Evolutionary conservation across 177 flowering plant species (phyloP).

Genomic region (Vitis hybrid): DNA sequence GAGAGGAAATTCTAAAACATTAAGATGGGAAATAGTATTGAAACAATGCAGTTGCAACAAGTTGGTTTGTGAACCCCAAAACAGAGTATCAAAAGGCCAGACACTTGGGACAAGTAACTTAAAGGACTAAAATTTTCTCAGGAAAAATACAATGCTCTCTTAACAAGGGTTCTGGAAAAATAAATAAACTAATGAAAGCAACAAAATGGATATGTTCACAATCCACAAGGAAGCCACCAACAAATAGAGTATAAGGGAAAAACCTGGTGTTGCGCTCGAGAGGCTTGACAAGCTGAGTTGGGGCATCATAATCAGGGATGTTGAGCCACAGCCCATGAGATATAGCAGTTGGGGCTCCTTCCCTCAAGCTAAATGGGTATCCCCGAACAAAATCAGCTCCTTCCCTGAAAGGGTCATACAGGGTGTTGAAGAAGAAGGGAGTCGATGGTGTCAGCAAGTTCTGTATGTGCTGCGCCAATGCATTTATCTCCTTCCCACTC

Average conservation of each 20-base stretch:
- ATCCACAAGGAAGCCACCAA: too few relatives aligned
- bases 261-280: conserved; percentile 21
- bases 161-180: too few relatives aligned
- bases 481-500: conserved; percentile 36
- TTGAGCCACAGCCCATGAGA: conserved; percentile 36
- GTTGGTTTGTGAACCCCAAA: too few relatives aligned
- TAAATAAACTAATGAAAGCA: too few relatives aligned
- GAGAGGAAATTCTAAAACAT: too few relatives aligned
- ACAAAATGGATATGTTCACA: too few relatives aligned
- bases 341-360: conserved; percentile 27
- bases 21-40: too few relatives aligned
- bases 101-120: too few relatives aligned
- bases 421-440: conserved; percentile 41
- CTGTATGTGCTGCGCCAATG: conserved; percentile 38
- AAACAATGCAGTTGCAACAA: background rate
- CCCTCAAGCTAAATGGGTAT: conserved; percentile 36
- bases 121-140: too few relatives aligned
- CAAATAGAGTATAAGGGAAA: background rate
- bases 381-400: conserved; percentile 41
- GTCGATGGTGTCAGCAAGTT: conserved; percentile 36
- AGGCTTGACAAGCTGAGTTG: conserved; percentile 23
- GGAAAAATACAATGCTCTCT: too few relatives aligned
- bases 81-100: too few relatives aligned
- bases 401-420: conserved; percentile 37
- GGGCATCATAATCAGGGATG: conserved; percentile 36